A percentile compares a stretch with the other conserved stretches of the same genome.
phyloP scores from a whole-genome alignment of 1,139 yeast genomes.

The Debaryomyces coudertii region DNA sequence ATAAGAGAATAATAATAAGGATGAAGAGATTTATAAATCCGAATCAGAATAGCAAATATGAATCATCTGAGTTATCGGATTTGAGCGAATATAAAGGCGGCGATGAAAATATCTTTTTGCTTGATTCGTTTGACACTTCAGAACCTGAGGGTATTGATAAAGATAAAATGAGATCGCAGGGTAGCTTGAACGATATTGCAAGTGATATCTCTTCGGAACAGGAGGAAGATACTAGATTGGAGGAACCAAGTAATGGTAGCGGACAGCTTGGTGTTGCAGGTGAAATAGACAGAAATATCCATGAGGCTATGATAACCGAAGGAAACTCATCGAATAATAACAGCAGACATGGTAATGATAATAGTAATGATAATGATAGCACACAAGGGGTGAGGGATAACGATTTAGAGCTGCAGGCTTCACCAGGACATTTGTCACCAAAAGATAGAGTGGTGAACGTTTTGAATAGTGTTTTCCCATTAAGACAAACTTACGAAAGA shows the following conservation, averaged over 20 bases:
- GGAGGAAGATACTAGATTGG: conserved; percentile 12
- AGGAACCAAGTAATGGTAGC: not conserved
- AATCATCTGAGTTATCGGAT: conserved; percentile 12
- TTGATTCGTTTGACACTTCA: conserved; percentile 17
- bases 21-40: conserved; percentile 4
- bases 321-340: conserved; percentile 12
- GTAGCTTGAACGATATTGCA: conserved; percentile 3
- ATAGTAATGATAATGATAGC: not conserved
- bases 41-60: not conserved
- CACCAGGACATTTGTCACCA: conserved; percentile 23
- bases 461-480: conserved; percentile 39
- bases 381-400: not conserved
- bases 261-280: conserved; percentile 9
- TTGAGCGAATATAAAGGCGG: conserved; percentile 14
- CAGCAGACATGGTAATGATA: not conserved
- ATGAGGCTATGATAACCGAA: conserved; percentile 17
- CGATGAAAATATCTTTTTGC: conserved; percentile 13
- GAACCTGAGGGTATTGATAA: conserved; percentile 11
- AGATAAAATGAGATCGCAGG: conserved; percentile 5
- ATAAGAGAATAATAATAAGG: not conserved
- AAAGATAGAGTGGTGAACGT: conserved; percentile 38
- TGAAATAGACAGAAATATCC: conserved; percentile 21
- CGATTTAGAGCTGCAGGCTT: conserved; percentile 14
- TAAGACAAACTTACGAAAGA: conserved; percentile 49
- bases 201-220: conserved; percentile 4